Evolutionary conservation across 1,284 basidiomycete genomes (phyloP).

Genomic region (Malassezia globosa): DNA sequence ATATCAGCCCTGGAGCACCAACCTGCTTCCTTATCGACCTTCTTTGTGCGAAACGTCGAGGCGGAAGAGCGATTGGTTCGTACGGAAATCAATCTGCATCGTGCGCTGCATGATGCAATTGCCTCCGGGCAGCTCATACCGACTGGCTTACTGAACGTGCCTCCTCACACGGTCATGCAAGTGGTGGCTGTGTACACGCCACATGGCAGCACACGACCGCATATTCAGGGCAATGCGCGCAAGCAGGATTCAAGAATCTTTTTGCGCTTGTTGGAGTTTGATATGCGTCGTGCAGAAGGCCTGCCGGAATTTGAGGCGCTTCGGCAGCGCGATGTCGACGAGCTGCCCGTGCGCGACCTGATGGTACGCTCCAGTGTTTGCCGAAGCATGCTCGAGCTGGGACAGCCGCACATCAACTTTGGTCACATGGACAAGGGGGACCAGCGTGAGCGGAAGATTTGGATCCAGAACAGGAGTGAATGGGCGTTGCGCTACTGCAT

Average conservation of each 20-base stretch:
- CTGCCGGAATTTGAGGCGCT: constrained; percentile 36
- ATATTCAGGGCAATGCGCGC: constrained; percentile 49
- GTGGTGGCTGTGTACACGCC: constrained; percentile 51
- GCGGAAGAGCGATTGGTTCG: constrained; percentile 51
- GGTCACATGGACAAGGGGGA: constrained; percentile 52
- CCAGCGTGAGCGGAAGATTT: constrained; percentile 50
- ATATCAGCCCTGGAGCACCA: constrained; percentile 50
- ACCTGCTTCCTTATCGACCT: constrained; percentile 44
- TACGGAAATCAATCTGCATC: constrained; percentile 48
- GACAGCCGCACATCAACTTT: constrained; percentile 53
- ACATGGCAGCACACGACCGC: constrained; percentile 50
- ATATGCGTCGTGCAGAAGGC: constrained; percentile 24
- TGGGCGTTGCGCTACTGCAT: constrained; percentile 51
- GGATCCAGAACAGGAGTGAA: constrained; percentile 51
- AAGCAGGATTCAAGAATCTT: constrained; percentile 51
- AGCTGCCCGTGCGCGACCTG: constrained; percentile 51
- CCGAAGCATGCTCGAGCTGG: constrained; percentile 50
- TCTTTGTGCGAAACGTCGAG: constrained; percentile 48
- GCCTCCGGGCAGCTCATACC: constrained; percentile 47
- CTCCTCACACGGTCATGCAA: constrained; percentile 44
- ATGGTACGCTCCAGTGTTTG: constrained; percentile 50
- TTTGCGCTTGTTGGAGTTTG: constrained; percentile 50
- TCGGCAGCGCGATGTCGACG: constrained; percentile 39
- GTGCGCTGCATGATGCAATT: constrained; percentile 49
- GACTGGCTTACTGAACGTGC: constrained; percentile 46